Conservation (phyloP, 495 filamentous ascomycete genomes). For the Lepraria neglecta region DNA sequence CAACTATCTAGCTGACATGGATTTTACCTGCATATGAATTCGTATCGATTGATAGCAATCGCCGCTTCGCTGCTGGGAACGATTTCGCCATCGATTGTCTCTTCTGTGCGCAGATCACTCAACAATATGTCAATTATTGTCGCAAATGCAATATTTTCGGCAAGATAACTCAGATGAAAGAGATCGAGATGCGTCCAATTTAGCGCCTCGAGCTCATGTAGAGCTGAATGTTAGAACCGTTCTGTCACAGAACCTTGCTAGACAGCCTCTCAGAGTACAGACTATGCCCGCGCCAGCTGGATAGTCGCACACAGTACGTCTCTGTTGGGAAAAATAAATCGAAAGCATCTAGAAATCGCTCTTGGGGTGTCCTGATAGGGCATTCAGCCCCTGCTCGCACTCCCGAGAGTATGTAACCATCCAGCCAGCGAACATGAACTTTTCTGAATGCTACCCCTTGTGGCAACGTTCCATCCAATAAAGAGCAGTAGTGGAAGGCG, state of each 20-base stretch:
- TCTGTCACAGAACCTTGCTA: background rate
- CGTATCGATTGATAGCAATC: background rate
- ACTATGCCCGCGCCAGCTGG: background rate
- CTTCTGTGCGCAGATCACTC: background rate
- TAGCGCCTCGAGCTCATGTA: background rate
- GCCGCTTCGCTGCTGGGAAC: too few species aligned
- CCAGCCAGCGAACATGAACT: background rate
- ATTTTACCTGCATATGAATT: too few species aligned
- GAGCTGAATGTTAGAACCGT: background rate
- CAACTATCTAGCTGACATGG: too few species aligned
- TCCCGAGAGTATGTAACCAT: background rate
- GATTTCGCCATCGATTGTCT: background rate
- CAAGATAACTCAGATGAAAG: background rate
- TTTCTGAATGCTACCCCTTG: background rate
- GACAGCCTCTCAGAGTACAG: background rate
- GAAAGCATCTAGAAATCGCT: background rate
- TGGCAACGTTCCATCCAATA: background rate
- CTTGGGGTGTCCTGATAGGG: background rate
- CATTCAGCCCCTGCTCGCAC: background rate
- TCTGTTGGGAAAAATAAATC: background rate
- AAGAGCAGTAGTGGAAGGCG: background rate
- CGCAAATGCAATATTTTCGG: background rate
- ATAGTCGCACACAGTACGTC: background rate
- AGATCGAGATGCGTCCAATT: background rate
- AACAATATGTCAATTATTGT: background rate